phyloP scores from a whole-genome alignment of 495 filamentous ascomycete species.

The Xylaria telfairii region DNA sequence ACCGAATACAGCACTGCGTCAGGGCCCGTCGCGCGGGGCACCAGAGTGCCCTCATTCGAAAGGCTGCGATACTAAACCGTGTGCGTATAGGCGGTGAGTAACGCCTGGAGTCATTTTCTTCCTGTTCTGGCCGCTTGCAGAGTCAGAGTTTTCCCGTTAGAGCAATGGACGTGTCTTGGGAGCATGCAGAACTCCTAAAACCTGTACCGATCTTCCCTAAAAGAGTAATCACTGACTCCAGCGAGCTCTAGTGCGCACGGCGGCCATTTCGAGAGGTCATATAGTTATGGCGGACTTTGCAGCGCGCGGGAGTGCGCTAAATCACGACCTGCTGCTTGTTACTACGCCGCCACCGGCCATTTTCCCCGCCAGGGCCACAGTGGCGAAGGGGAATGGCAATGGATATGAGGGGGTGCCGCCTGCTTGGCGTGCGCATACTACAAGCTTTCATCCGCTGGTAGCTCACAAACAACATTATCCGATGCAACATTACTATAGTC shows the following conservation, averaged over 20 bases:
- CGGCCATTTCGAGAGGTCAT: constrained; percentile 34
- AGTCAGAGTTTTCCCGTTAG: too few species aligned
- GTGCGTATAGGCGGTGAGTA: constrained; percentile 51
- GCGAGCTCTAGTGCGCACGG: constrained; percentile 44
- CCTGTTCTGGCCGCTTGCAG: too few species aligned
- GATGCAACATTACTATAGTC: background rate
- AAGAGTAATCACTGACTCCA: too few species aligned
- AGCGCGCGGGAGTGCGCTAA: constrained; percentile 32
- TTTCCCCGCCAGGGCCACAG: constrained; percentile 11
- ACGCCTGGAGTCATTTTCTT: too few species aligned
- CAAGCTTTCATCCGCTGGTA: constrained; percentile 25
- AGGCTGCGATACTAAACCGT: constrained; percentile 62
- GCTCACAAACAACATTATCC: background rate
- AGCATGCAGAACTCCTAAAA: too few species aligned
- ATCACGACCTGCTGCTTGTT: constrained; percentile 34
- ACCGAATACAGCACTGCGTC: constrained; percentile 59
- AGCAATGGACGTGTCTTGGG: too few species aligned
- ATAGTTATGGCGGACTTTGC: constrained; percentile 35
- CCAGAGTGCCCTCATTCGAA: constrained; percentile 49
- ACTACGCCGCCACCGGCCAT: constrained; percentile 27
- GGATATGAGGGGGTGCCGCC: constrained; percentile 16
- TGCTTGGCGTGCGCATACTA: constrained; percentile 34
- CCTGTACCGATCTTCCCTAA: too few species aligned
- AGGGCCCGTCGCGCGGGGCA: constrained; percentile 19
- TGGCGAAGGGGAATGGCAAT: background rate